Percentiles rank a stretch among this genome's conserved stretches.
phyloP scores from a whole-genome alignment of 1,284 basidiomycete genomes.

The Agroathelia rolfsii region DNA sequence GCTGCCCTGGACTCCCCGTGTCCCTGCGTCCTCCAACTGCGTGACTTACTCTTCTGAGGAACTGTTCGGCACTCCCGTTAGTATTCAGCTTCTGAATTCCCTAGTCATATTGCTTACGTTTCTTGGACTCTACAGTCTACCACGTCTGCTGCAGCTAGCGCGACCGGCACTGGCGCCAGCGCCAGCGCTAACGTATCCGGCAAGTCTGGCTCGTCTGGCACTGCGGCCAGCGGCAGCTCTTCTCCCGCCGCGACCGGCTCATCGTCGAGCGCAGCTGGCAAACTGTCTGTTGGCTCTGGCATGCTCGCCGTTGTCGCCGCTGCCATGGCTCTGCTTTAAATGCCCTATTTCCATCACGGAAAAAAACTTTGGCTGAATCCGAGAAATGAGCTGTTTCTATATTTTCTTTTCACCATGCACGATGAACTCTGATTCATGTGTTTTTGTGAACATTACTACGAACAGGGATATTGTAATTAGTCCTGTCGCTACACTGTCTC shows the following conservation, averaged over 20 bases:
- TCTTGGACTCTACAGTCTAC: not conserved
- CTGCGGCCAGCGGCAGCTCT: too few relatives aligned
- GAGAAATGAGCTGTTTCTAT: too few relatives aligned
- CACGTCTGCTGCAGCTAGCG: too few relatives aligned
- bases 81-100: not conserved
- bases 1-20: constrained; percentile 4
- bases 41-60: constrained; percentile 2
- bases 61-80: constrained; percentile 8
- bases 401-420: too few relatives aligned
- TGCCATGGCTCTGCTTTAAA: constrained; percentile 1
- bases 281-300: not conserved
- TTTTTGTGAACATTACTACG: too few relatives aligned
- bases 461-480: too few relatives aligned
- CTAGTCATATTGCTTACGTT: not conserved
- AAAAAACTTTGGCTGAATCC: too few relatives aligned
- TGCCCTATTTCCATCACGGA: too few relatives aligned
- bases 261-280: constrained; percentile 1
- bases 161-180: too few relatives aligned
- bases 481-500: too few relatives aligned
- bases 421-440: too few relatives aligned
- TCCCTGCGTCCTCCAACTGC: constrained; percentile 4
- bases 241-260: not conserved
- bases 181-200: not conserved
- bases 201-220: not conserved
- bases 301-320: constrained; percentile 2